Percentiles rank a stretch among this genome's conserved stretches.
Evolutionary conservation across 179 eudicot genomes (phyloP).

Genomic region (Spinacia oleracea): DNA sequence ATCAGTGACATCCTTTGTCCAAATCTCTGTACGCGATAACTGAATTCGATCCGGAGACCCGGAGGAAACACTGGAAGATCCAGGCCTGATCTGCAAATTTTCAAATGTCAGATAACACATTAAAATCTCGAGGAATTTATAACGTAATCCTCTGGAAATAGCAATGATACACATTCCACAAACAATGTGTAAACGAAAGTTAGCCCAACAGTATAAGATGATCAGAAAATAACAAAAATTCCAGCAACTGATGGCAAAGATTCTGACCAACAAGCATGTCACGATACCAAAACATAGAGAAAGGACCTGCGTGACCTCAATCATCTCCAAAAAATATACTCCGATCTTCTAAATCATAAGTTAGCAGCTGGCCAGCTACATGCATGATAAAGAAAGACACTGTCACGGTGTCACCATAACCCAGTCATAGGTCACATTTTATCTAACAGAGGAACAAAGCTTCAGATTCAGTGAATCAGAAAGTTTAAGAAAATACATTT

Average conservation of each 20-base stretch:
- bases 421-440: too few relatives aligned
- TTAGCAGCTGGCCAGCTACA: not conserved
- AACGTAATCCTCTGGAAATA: not conserved
- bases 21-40: slow-evolving; percentile 79
- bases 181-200: not conserved
- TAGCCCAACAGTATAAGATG: not conserved
- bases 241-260: not conserved
- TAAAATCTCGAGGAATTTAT: not conserved
- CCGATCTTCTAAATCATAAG: not conserved
- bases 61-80: slow-evolving; percentile 65
- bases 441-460: too few relatives aligned
- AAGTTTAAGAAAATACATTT: not conserved
- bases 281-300: not conserved
- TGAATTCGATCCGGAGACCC: slow-evolving; percentile 69
- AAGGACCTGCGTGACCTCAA: not conserved
- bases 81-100: slow-evolving; percentile 68
- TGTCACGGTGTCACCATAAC: too few relatives aligned
- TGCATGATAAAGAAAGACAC: not conserved
- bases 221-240: not conserved
- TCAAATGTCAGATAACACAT: slow-evolving; percentile 10
- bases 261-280: not conserved
- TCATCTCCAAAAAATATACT: not conserved
- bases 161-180: not conserved
- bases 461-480: not conserved
- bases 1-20: slow-evolving; percentile 93